Percentiles rank a stretch among this genome's conserved stretches.
phyloP scores from a whole-genome alignment of 768 basidiomycete genomes.

The Chlorophyllum brunneum region DNA sequence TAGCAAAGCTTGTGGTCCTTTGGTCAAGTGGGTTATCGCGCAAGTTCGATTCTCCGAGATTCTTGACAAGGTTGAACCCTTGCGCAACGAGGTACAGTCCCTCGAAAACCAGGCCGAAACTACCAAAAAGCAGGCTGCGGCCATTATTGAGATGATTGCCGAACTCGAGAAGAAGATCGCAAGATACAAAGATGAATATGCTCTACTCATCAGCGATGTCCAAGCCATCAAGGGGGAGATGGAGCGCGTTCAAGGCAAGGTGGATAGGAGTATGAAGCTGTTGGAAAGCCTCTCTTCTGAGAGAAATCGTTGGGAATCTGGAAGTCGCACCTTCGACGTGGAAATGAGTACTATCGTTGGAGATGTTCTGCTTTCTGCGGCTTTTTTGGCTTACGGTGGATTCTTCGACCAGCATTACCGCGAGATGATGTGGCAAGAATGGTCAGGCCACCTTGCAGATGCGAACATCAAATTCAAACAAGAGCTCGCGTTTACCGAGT shows the following conservation, averaged over 20 bases:
- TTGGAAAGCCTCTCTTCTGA: constrained; percentile 94
- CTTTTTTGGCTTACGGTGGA: constrained; percentile 94
- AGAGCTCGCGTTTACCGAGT: constrained; percentile 91
- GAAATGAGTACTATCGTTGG: constrained; percentile 99
- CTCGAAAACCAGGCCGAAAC: constrained; percentile 89
- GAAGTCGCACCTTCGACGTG: constrained; percentile 91
- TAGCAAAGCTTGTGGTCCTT: constrained; percentile 94
- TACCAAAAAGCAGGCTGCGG: constrained; percentile 90
- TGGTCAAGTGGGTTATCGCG: constrained; percentile 97
- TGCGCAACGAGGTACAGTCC: constrained; percentile 92
- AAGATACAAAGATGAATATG: constrained; percentile 96
- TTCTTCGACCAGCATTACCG: constrained; percentile 99
- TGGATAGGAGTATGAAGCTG: constrained; percentile 94
- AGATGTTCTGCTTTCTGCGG: constrained; percentile 92
- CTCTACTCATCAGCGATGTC: constrained; percentile 91
- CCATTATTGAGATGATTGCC: constrained; percentile 87
- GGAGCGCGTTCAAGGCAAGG: constrained; percentile 96
- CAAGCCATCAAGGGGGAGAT: constrained; percentile 97
- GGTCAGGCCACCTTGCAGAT: constrained; percentile 84
- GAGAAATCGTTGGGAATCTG: constrained; percentile 88
- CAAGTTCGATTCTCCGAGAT: constrained; percentile 98
- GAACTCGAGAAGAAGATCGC: constrained; percentile 92
- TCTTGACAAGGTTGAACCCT: constrained; percentile 92
- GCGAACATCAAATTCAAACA: constrained; percentile 90
- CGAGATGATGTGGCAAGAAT: constrained; percentile 95